A percentile compares a stretch with the other conserved stretches of the same genome.
Conservation (phyloP, 139 green algal species). For the Chlorella sp. region DNA sequence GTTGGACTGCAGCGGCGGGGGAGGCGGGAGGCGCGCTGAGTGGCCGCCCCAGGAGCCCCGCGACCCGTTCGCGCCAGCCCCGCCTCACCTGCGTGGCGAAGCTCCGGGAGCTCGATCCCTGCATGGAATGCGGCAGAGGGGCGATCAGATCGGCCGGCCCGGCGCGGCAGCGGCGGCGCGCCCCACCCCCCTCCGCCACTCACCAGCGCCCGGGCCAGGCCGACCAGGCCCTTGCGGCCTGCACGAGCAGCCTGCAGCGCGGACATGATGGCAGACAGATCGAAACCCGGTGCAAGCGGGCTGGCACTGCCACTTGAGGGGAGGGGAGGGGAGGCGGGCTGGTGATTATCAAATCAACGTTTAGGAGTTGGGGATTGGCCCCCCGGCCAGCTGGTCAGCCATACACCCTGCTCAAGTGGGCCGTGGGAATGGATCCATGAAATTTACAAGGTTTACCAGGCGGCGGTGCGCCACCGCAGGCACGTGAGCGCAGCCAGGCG, state of each 20-base stretch:
- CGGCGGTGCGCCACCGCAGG: too few species aligned
- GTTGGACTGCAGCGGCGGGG: constrained; percentile 49
- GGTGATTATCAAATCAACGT: too few species aligned
- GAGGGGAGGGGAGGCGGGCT: too few species aligned
- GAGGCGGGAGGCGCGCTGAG: background rate
- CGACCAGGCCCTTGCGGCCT: background rate
- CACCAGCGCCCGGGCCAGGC: background rate
- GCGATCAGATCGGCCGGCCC: background rate
- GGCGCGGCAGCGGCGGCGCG: background rate
- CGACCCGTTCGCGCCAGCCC: background rate
- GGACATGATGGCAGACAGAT: background rate
- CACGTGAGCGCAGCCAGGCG: too few species aligned
- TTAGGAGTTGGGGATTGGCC: too few species aligned
- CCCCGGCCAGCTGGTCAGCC: too few species aligned
- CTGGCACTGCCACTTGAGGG: too few species aligned
- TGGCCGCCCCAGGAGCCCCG: background rate
- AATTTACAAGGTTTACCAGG: too few species aligned
- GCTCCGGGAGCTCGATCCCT: constrained; percentile 28
- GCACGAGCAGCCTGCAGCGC: background rate
- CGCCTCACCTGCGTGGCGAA: constrained; percentile 43
- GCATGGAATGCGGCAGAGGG: background rate
- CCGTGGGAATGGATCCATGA: too few species aligned
- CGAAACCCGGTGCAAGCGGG: background rate
- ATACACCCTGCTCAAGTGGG: too few species aligned
- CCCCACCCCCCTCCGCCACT: background rate